Conservation (phyloP, 257 asterid genomes). For the Plantago major region DNA sequence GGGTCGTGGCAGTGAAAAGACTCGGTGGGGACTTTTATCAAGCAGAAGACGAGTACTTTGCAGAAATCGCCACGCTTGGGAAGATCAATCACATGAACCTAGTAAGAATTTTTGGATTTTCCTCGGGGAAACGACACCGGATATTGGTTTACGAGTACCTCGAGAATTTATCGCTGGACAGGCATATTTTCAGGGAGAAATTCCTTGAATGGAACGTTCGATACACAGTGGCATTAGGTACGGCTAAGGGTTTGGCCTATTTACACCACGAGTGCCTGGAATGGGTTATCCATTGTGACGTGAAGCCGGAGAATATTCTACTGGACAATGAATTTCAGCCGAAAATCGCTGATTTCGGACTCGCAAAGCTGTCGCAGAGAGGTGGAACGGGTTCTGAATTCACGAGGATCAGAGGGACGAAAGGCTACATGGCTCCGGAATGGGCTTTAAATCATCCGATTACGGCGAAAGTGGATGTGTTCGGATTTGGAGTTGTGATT, state of each 20-base stretch:
- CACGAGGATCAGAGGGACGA: too few species aligned
- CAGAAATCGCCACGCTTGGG: conserved; percentile 33
- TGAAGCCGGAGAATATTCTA: conserved; percentile 59
- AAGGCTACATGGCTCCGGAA: too few species aligned
- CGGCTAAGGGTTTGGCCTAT: conserved; percentile 52
- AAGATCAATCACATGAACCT: conserved; percentile 62
- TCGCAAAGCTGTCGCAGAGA: too few species aligned
- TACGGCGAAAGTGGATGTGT: conserved; percentile 53
- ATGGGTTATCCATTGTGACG: conserved; percentile 63
- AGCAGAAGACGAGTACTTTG: too few species aligned
- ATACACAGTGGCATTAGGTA: conserved; percentile 43
- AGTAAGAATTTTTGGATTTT: conserved; percentile 47
- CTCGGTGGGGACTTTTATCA: too few species aligned
- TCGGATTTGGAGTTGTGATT: conserved; percentile 47
- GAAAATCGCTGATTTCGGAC: too few species aligned
- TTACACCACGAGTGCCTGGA: conserved; percentile 59
- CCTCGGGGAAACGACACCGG: conserved; percentile 34
- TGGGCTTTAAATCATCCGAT: conserved; percentile 38
- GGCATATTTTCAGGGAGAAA: conserved; percentile 28
- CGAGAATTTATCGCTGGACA: conserved; percentile 40
- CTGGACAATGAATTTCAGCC: too few species aligned
- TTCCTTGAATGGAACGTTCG: conserved; percentile 41
- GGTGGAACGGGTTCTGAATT: too few species aligned
- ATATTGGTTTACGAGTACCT: conserved; percentile 51
- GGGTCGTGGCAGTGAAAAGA: conserved; percentile 53